Conservation (phyloP, 345 rosid genomes). For the Bruguiera parviflora region DNA sequence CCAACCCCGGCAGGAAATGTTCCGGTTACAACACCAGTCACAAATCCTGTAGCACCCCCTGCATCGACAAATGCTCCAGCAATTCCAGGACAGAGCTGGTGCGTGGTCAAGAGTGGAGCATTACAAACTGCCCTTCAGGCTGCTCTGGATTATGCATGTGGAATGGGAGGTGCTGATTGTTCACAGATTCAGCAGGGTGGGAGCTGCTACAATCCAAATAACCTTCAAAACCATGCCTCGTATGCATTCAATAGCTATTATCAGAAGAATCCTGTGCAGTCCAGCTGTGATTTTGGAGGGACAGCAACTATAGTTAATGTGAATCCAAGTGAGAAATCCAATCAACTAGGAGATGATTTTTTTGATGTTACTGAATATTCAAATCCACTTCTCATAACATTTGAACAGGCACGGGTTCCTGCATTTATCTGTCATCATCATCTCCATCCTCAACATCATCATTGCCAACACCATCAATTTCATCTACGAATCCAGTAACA, state of each 20-base stretch:
- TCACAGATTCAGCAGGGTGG: conserved; percentile 83
- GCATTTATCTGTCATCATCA: conserved; percentile 58
- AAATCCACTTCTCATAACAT: conserved; percentile 2
- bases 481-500: conserved; percentile 17
- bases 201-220: conserved; percentile 66
- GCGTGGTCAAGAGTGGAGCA: conserved; percentile 70
- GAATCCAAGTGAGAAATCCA: conserved; percentile 74
- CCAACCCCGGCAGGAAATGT: conserved; percentile 51
- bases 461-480: conserved; percentile 32
- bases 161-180: conserved; percentile 80
- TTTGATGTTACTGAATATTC: background rate
- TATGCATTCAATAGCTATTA: conserved; percentile 92
- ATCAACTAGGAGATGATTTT: background rate
- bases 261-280: conserved; percentile 68
- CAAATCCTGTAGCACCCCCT: conserved; percentile 56
- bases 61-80: conserved; percentile 58
- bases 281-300: conserved; percentile 93
- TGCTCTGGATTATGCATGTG: conserved; percentile 94
- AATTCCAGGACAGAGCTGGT: conserved; percentile 80
- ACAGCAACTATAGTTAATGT: conserved; percentile 48
- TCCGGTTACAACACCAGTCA: conserved; percentile 41
- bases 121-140: conserved; percentile 51
- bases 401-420: conserved; percentile 74
- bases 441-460: conserved; percentile 44
- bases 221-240: conserved; percentile 82